Conservation (phyloP, 2,329 filamentous ascomycete species). For the Calonectria pteridis region DNA sequence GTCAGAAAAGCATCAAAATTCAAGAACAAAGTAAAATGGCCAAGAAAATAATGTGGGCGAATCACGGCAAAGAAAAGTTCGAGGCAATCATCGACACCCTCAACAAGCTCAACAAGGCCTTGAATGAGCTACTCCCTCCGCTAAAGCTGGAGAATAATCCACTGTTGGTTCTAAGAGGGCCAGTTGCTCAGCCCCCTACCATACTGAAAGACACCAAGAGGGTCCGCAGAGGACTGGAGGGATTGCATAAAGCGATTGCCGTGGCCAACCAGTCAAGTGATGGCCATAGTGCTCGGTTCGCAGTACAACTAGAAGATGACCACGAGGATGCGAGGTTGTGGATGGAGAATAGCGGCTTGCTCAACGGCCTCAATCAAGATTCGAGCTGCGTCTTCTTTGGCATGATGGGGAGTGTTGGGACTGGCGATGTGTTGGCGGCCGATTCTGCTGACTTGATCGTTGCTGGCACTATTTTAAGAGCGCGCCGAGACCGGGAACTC, state of each 20-base stretch:
- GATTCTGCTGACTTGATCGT: neutral
- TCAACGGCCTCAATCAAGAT: neutral
- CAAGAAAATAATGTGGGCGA: neutral
- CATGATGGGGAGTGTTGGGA: constrained; percentile 1
- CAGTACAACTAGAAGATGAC: neutral
- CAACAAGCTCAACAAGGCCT: neutral
- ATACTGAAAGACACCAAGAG: neutral
- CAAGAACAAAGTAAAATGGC: neutral
- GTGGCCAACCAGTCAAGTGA: neutral
- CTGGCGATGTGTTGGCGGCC: neutral
- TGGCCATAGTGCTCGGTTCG: constrained; percentile 2
- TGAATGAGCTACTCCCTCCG: neutral
- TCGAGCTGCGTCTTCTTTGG: constrained; percentile 1
- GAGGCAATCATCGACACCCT: neutral
- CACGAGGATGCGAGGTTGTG: neutral
- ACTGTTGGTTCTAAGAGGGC: neutral
- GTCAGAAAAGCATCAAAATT: neutral
- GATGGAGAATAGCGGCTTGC: neutral
- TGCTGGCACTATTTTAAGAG: neutral
- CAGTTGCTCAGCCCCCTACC: neutral
- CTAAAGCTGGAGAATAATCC: neutral
- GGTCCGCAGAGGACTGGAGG: neutral
- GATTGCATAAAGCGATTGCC: neutral
- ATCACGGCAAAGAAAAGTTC: neutral
- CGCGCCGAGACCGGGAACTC: neutral